phyloP scores from a whole-genome alignment of 257 asterid genomes.

The Salvia splendens region DNA sequence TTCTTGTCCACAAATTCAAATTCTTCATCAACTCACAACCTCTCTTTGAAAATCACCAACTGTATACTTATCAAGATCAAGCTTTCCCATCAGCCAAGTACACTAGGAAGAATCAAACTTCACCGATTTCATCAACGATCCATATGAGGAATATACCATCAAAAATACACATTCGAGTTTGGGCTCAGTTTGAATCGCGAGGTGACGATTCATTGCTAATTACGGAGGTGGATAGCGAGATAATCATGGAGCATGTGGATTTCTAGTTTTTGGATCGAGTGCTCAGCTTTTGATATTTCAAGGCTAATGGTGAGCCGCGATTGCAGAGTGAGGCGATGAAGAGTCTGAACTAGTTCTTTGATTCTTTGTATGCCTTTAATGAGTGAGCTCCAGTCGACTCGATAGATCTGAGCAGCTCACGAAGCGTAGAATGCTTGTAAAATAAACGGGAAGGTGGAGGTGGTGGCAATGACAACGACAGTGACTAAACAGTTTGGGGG shows the following conservation, averaged over 20 bases:
- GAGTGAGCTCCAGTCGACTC: conserved; percentile 45
- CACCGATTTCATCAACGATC: conserved; percentile 61
- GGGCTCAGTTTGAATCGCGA: too few relatives aligned
- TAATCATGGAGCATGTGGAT: conserved; percentile 42
- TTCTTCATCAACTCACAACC: conserved; percentile 54
- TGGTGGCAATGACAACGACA: neutral
- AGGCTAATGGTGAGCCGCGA: conserved; percentile 39
- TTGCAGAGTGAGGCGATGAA: conserved; percentile 61
- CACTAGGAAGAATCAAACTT: conserved; percentile 62
- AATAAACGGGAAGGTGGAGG: conserved; percentile 40
- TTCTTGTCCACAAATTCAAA: conserved; percentile 64
- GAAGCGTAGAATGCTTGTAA: conserved; percentile 55
- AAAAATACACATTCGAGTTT: too few relatives aligned
- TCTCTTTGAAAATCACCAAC: conserved; percentile 71
- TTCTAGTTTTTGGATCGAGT: conserved; percentile 61
- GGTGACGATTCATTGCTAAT: too few relatives aligned
- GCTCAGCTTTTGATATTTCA: conserved; percentile 61
- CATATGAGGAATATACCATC: conserved; percentile 39
- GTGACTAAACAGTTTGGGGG: neutral
- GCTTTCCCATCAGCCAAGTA: too few relatives aligned
- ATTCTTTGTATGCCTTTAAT: conserved; percentile 69
- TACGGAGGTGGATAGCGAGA: conserved; percentile 21
- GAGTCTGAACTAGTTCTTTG: conserved; percentile 72
- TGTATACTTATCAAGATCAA: conserved; percentile 63
- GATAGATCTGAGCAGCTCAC: conserved; percentile 46